Evolutionary conservation across 345 rosid species (phyloP).

Genomic region (Camelina laxa): DNA sequence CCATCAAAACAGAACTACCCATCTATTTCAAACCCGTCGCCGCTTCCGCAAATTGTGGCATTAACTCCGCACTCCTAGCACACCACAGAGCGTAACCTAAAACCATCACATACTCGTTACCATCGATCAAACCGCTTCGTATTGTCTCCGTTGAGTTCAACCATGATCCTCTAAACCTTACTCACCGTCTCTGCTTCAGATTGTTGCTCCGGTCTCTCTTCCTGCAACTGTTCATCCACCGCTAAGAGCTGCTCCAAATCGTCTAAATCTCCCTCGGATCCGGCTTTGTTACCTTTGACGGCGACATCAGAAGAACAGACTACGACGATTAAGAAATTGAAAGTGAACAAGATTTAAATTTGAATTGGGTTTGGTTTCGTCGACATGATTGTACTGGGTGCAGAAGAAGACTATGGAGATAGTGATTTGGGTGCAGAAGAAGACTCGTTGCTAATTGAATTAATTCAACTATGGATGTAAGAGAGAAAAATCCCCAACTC

Average conservation of each 20-base stretch:
- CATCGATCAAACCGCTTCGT: slow-evolving; percentile 53
- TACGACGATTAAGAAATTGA: slow-evolving; percentile 42
- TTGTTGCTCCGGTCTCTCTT: slow-evolving; percentile 45
- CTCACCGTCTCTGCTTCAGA: slow-evolving; percentile 78
- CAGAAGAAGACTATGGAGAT: no score
- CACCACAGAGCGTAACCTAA: slow-evolving; percentile 95
- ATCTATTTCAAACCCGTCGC: slow-evolving; percentile 69
- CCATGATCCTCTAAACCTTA: slow-evolving; percentile 78
- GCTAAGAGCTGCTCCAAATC: slow-evolving; percentile 69
- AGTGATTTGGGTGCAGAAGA: no score
- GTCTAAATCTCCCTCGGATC: slow-evolving; percentile 39
- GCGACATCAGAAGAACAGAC: slow-evolving; percentile 46
- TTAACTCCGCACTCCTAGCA: slow-evolving; percentile 91
- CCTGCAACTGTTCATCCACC: slow-evolving; percentile 62
- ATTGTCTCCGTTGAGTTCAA: slow-evolving; percentile 74
- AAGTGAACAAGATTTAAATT: slow-evolving; percentile 47
- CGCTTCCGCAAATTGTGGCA: slow-evolving; percentile 93
- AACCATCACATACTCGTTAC: slow-evolving; percentile 66
- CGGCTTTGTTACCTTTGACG: slow-evolving; percentile 27
- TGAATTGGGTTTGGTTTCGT: slow-evolving; percentile 48
- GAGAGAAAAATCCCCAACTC: no score
- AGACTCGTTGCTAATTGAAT: no score
- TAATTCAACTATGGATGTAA: no score
- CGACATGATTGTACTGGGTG: slow-evolving; percentile 24
- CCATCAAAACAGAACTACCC: slow-evolving; percentile 65